Conservation (phyloP, 176 grass and related monocot species). For the Alloteropsis semialata region DNA sequence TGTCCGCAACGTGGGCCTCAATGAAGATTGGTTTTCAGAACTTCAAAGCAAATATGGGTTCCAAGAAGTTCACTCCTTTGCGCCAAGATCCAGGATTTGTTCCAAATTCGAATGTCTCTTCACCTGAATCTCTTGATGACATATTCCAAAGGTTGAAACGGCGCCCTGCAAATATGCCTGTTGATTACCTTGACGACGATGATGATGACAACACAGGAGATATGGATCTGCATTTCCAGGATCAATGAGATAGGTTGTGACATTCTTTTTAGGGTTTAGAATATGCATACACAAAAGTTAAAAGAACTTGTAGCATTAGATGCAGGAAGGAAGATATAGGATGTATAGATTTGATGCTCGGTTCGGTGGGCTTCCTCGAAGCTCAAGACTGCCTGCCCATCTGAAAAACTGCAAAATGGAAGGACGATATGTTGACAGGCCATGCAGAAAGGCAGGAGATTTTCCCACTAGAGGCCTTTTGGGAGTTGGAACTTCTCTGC, state of each 20-base stretch:
- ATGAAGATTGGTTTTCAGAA: constrained; percentile 95
- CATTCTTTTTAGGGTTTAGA: constrained; percentile 40
- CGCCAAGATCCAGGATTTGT: constrained; percentile 58
- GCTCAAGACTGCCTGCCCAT: constrained; percentile 11
- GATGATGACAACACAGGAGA: constrained; percentile 50
- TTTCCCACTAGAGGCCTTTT: constrained; percentile 19
- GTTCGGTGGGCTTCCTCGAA: constrained; percentile 31
- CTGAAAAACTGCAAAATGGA: constrained; percentile 30
- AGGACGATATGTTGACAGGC: constrained; percentile 21
- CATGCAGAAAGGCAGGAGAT: constrained; percentile 29
- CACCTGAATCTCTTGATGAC: constrained; percentile 84
- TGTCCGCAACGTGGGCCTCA: constrained; percentile 78
- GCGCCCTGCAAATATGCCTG: constrained; percentile 48
- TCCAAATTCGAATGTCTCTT: constrained; percentile 33
- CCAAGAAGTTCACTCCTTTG: constrained; percentile 80
- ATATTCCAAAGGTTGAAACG: constrained; percentile 91
- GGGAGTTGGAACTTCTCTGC: constrained; percentile 10
- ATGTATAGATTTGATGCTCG: constrained; percentile 63
- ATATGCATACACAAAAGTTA: constrained; percentile 18
- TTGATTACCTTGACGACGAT: constrained; percentile 44
- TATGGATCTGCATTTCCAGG: constrained; percentile 40
- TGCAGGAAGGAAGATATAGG: constrained; percentile 40
- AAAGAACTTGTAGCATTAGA: constrained; percentile 42
- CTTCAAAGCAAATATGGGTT: constrained; percentile 79
- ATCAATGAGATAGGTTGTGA: constrained; percentile 39